Percentiles rank a stretch among this genome's conserved stretches.
Evolutionary conservation across 108 stramenopile genomes (phyloP).

Genomic region (Nitzschia putrida): DNA sequence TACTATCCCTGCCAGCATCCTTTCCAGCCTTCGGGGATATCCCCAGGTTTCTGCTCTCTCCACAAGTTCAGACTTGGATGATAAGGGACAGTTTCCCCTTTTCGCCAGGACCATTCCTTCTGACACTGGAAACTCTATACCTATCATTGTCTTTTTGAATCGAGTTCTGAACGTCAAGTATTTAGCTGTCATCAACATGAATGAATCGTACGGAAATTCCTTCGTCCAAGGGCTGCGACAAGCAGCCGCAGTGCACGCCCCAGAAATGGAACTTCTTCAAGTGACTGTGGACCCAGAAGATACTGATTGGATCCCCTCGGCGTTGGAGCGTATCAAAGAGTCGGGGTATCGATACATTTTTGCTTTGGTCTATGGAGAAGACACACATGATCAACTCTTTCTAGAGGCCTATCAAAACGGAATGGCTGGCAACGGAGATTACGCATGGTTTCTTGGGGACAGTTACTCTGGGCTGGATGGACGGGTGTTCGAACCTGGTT

Average conservation of each 20-base stretch:
- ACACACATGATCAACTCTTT: slow-evolving; percentile 40
- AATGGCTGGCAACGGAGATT: slow-evolving; percentile 13
- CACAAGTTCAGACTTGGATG: slow-evolving; percentile 43
- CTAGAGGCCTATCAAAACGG: slow-evolving; percentile 33
- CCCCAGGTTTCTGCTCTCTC: slow-evolving; percentile 54
- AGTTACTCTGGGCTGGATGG: slow-evolving; percentile 22
- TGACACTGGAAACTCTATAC: slow-evolving; percentile 39
- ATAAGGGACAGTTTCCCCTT: slow-evolving; percentile 38
- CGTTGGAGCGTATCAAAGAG: slow-evolving; percentile 2
- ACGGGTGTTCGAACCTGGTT: slow-evolving; percentile 34
- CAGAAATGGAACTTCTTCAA: slow-evolving; percentile 36
- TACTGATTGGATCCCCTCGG: slow-evolving; percentile 3
- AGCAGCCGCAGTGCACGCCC: slow-evolving; percentile 28
- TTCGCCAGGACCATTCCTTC: slow-evolving; percentile 57
- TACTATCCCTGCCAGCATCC: slow-evolving; percentile 47
- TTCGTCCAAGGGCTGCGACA: slow-evolving; percentile 43
- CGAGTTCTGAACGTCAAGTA: slow-evolving; percentile 21
- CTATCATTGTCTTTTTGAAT: slow-evolving; percentile 31
- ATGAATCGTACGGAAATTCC: slow-evolving; percentile 58
- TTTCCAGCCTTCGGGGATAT: slow-evolving; percentile 53
- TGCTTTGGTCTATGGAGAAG: slow-evolving; percentile 2
- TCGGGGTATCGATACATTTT: slow-evolving; percentile 26
- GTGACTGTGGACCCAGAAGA: slow-evolving; percentile 8
- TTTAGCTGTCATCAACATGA: slow-evolving; percentile 48
- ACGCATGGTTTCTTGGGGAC: slow-evolving; percentile 61